Evolutionary conservation across 768 basidiomycete species (phyloP), one percentile per base, ranked within the genome.

Genomic region (Xerocomus potaroensis): DNA sequence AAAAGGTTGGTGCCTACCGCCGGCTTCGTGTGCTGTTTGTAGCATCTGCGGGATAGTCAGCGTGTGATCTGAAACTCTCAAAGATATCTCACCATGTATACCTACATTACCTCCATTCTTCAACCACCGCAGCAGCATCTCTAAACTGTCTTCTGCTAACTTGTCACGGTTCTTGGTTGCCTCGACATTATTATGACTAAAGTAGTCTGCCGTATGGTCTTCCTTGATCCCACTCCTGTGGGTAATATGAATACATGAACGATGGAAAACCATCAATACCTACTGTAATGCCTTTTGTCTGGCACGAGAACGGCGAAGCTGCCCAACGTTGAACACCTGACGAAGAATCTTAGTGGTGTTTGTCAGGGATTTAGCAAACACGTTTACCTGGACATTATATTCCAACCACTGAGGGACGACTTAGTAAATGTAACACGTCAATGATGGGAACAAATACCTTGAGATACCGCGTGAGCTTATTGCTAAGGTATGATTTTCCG

Each of bases 301-400:
- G 14, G 95, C 95, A 53, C 93, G 81, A 1, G 87, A 86, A 23
- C 93, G 80, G 47, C 94, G 79, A 19, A 96, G 72, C 65, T 98
- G 95, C 6, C 95, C 96, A 23, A 98, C 96, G 62, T 99, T 98
- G 75, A 98, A 98, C 5, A 98, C 96, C 88, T 93, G 42, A 34
- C 2, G 41, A 41, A 38, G 21, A 31, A 36, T 24, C 12, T 53
- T 22, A 49, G 51, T 36, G 10, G 26, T 26, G 32, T 40, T n/a
- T 23, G 18, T 21, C 15, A 3, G 12, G 23, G 15, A 24, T 30
- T 24, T 40, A 15, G 22, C 21, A 44, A 22, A 26, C 10, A 12
- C 26, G 44, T 58, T n/a, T 51, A 84, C 91, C 76, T 92, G 89
- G 55, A 96, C 95, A 55, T 95, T 82, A 65, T 97, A 99, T 67